phyloP scores from a whole-genome alignment of 257 asterid genomes.

The Solanum piurae region DNA sequence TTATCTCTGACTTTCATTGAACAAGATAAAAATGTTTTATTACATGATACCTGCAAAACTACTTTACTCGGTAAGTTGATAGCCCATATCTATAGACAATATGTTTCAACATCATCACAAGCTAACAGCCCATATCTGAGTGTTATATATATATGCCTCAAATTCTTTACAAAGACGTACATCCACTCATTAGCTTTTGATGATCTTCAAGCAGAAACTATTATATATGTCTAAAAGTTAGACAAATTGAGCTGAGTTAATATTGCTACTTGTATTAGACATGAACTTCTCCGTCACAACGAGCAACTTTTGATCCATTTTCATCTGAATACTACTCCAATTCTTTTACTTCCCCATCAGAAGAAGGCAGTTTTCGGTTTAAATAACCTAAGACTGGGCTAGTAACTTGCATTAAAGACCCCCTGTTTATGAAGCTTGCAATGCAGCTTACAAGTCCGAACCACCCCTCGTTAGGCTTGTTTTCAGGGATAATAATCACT shows the following conservation, averaged over 20 bases:
- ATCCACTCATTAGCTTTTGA: not conserved
- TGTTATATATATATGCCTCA: not conserved
- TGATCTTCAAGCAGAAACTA: not conserved
- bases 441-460: not conserved
- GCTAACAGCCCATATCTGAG: not conserved
- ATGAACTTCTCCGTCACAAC: not conserved
- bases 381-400: not conserved
- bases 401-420: not conserved
- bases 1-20: not conserved
- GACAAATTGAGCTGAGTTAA: not conserved
- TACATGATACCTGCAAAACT: not conserved
- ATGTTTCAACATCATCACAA: not conserved
- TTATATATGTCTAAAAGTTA: not conserved
- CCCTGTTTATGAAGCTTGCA: not conserved
- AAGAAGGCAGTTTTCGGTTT: slow-evolving; percentile 26
- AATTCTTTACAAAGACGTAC: not conserved
- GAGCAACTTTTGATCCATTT: not conserved
- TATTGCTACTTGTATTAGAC: not conserved
- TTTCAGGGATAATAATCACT: not conserved
- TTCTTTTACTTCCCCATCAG: slow-evolving; percentile 49
- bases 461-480: not conserved
- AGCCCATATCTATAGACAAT: not conserved
- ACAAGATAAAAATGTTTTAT: not conserved
- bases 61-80: not conserved
- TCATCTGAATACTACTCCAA: not conserved